Conservation (phyloP, 305 asterid species). For the Fraxinus latifolia region DNA sequence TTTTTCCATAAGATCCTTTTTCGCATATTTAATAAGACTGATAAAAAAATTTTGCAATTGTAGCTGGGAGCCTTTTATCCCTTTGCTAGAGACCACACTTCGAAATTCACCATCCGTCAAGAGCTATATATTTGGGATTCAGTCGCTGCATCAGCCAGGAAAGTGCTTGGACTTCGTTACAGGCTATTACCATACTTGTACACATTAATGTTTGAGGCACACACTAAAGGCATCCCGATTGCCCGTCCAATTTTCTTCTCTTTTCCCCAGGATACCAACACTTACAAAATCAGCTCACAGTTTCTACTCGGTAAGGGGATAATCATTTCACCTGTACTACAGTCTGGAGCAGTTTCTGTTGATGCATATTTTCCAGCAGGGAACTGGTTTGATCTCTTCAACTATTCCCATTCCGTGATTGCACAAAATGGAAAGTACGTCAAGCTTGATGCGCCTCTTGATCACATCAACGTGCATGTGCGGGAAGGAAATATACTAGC, state of each 20-base stretch:
- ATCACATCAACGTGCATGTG: conserved; percentile 59
- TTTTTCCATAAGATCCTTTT: not conserved
- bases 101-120: conserved; percentile 37
- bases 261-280: conserved; percentile 56
- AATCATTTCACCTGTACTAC: conserved; percentile 68
- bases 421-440: conserved; percentile 34
- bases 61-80: conserved; percentile 95
- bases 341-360: conserved; percentile 45
- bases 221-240: conserved; percentile 61
- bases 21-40: not conserved
- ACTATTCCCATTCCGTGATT: conserved; percentile 41
- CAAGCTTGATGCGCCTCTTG: conserved; percentile 63
- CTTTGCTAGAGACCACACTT: conserved; percentile 72
- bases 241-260: conserved; percentile 85
- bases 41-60: not conserved
- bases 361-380: conserved; percentile 76
- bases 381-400: conserved; percentile 73
- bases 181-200: conserved; percentile 66
- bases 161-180: conserved; percentile 68
- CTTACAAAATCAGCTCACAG: conserved; percentile 60
- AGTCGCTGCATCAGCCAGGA: conserved; percentile 69
- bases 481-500: conserved; percentile 55
- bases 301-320: conserved; percentile 70
- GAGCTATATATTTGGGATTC: conserved; percentile 79
- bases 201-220: conserved; percentile 69